A percentile compares a stretch with the other conserved stretches of the same genome.
These are phyloP conservation scores for Nannizzia gypsea DNA, from an alignment of 2,329 filamentous ascomycete species.

Conservation along the genomic window DNA sequence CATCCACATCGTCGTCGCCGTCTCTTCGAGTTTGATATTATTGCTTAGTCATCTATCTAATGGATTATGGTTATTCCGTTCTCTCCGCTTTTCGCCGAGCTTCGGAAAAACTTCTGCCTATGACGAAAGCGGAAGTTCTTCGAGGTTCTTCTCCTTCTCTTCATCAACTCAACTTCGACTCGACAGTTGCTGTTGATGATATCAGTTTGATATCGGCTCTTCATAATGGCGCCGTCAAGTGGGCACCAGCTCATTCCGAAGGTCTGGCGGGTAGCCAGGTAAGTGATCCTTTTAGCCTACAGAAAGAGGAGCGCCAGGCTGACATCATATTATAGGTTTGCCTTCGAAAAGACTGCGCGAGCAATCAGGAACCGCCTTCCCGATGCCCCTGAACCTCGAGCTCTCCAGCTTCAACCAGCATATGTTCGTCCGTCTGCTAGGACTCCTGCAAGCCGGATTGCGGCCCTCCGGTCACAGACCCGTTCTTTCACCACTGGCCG, in stretches of 20 bases:
- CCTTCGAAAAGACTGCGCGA: constrained; percentile 37
- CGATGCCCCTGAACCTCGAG: constrained; percentile 27
- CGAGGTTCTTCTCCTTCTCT: constrained; percentile 2
- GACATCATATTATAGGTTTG: constrained; percentile 28
- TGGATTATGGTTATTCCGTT: neutral
- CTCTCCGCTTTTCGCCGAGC: neutral
- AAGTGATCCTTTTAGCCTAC: constrained; percentile 16
- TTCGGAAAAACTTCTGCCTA: neutral
- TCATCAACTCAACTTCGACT: constrained; percentile 1
- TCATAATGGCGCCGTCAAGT: constrained; percentile 36
- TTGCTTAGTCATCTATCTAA: neutral
- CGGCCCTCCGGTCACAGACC: constrained; percentile 50
- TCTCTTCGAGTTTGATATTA: neutral
- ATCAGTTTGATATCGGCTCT: too few relatives aligned
- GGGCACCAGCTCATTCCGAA: constrained; percentile 41
- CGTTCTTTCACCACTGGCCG: constrained; percentile 51
- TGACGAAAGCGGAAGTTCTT: neutral
- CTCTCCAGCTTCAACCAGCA: constrained; percentile 47
- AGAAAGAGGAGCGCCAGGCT: neutral
- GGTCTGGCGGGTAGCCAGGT: constrained; percentile 38
- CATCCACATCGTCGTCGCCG: too few relatives aligned
- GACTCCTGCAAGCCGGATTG: constrained; percentile 50
- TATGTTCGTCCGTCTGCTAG: constrained; percentile 45
- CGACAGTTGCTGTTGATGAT: constrained; percentile 7
- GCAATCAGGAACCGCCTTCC: constrained; percentile 33